These are phyloP conservation scores for Teratosphaeria epicoccoides DNA, from an alignment of 2,329 filamentous ascomycete genomes.

Conservation along the genomic window DNA sequence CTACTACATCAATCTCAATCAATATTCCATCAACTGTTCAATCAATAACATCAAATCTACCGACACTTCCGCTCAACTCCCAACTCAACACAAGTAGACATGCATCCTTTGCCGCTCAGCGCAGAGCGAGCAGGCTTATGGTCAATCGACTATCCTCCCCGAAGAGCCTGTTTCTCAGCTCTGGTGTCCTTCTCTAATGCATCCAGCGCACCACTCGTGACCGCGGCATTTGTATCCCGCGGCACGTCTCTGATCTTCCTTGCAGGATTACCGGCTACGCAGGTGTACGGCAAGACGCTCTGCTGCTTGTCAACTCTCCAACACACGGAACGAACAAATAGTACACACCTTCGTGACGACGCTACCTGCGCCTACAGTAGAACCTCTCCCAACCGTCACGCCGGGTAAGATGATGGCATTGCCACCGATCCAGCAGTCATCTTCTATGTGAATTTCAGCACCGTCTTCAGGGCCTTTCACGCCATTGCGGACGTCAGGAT, in stretches of 20 bases:
- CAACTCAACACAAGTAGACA: too few relatives aligned
- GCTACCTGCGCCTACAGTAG: constrained; percentile 66
- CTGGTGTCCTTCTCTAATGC: constrained; percentile 14
- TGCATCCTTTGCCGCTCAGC: too few relatives aligned
- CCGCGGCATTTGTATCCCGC: constrained; percentile 17
- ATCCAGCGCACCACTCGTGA: constrained; percentile 20
- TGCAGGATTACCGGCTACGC: constrained; percentile 59
- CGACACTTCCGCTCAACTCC: too few relatives aligned
- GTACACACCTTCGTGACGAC: constrained; percentile 61
- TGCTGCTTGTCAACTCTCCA: constrained; percentile 12
- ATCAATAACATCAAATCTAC: too few relatives aligned
- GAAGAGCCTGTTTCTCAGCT: neutral
- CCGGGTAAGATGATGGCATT: constrained; percentile 62
- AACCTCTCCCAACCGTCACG: constrained; percentile 65
- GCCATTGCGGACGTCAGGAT: constrained; percentile 64
- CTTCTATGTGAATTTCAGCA: constrained; percentile 61
- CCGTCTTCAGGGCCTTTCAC: constrained; percentile 64
- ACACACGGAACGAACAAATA: neutral
- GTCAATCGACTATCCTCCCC: neutral
- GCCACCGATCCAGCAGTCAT: constrained; percentile 73
- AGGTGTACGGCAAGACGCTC: constrained; percentile 52
- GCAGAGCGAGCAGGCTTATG: too few relatives aligned
- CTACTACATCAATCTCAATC: too few relatives aligned
- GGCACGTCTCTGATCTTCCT: constrained; percentile 37
- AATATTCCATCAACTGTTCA: too few relatives aligned